Evolutionary conservation across 2,329 filamentous ascomycete genomes (phyloP).

Genomic region (Lasiodiplodia sp.): DNA sequence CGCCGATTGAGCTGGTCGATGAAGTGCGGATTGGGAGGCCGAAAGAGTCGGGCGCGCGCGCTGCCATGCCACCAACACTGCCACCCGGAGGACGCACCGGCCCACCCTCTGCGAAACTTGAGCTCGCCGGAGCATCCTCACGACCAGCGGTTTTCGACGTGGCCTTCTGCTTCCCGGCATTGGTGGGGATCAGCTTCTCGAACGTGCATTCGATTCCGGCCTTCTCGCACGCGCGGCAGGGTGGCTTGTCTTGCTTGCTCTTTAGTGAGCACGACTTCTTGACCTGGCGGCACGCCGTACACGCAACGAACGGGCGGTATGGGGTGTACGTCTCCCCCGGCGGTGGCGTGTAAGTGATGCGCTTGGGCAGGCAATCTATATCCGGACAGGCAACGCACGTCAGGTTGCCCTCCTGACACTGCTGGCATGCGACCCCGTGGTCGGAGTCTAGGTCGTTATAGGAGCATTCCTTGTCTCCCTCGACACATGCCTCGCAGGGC

Average conservation of each 20-base stretch:
- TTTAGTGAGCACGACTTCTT: conserved; percentile 44
- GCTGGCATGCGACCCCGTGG: neutral
- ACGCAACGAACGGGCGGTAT: conserved; percentile 30
- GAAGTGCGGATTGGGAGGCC: neutral
- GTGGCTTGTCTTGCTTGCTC: conserved; percentile 38
- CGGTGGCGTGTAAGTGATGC: conserved; percentile 20
- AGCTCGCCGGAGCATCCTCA: neutral
- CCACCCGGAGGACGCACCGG: no score
- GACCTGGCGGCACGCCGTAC: conserved; percentile 40
- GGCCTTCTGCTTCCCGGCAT: conserved; percentile 8
- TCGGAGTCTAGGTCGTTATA: conserved; percentile 1
- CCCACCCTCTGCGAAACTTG: neutral
- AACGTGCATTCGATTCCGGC: conserved; percentile 42
- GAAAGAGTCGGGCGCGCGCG: neutral
- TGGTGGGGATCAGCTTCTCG: conserved; percentile 31
- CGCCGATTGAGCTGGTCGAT: neutral
- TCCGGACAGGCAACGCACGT: conserved; percentile 8
- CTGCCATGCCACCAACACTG: neutral
- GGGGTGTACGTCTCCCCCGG: neutral
- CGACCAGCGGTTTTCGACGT: no score
- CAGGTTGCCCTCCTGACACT: neutral
- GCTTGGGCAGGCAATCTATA: neutral
- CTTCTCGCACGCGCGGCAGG: conserved; percentile 44
- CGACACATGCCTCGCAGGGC: conserved; percentile 38
- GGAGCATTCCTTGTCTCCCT: neutral